Evolutionary conservation across 2,329 filamentous ascomycete genomes (phyloP).

Genomic region (Microcyclosporella mali): DNA sequence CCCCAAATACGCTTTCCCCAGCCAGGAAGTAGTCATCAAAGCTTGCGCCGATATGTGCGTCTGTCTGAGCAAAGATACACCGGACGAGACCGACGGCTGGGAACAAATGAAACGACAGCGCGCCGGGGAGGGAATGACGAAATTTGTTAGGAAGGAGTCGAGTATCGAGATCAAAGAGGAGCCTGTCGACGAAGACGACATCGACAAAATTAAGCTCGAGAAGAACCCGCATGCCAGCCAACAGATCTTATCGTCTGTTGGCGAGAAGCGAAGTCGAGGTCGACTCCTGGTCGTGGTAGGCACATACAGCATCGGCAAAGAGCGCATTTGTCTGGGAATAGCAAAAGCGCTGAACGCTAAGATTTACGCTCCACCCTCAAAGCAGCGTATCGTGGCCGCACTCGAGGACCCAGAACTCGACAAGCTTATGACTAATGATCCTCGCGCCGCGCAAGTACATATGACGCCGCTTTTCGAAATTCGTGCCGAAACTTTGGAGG

Average conservation of each 20-base stretch:
- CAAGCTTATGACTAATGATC: slow-evolving; percentile 69
- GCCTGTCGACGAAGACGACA: slow-evolving; percentile 33
- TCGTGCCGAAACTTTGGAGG: slow-evolving; percentile 79
- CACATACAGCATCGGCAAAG: slow-evolving; percentile 97
- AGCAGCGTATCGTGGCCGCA: slow-evolving; percentile 76
- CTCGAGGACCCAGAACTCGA: slow-evolving; percentile 80
- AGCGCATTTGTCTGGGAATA: slow-evolving; percentile 89
- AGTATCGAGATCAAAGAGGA: slow-evolving; percentile 34
- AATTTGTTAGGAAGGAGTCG: slow-evolving; percentile 51
- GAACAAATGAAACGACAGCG: slow-evolving; percentile 51
- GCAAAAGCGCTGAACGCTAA: slow-evolving; percentile 78
- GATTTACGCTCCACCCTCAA: slow-evolving; percentile 78
- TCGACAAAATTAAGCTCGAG: slow-evolving; percentile 30
- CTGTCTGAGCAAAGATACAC: slow-evolving; percentile 62
- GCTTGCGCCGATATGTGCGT: slow-evolving; percentile 84
- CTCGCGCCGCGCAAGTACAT: slow-evolving; percentile 83
- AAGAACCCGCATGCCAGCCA: slow-evolving; percentile 26
- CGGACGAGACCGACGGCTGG: slow-evolving; percentile 51
- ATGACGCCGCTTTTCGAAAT: slow-evolving; percentile 97
- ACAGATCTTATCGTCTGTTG: slow-evolving; percentile 25
- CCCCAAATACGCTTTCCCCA: slow-evolving; percentile 89
- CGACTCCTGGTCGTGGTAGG: slow-evolving; percentile 86
- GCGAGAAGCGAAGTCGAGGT: slow-evolving; percentile 44
- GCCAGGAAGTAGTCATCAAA: slow-evolving; percentile 77
- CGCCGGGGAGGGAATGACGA: slow-evolving; percentile 55